phyloP scores from a whole-genome alignment of 1,139 yeast genomes.

The Suhomyces chickasaworum region DNA sequence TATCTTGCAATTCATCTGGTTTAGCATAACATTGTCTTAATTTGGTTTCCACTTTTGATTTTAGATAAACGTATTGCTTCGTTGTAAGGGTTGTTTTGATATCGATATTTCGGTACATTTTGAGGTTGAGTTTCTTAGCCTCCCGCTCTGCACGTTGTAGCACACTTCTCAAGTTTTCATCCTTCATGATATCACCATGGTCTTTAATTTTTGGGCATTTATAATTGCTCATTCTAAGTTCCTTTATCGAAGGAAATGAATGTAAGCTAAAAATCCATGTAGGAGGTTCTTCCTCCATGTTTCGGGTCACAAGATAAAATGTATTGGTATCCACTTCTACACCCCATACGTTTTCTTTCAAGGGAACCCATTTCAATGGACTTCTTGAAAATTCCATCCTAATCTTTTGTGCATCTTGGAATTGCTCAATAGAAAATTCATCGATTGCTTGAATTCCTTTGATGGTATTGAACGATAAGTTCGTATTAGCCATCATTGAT shows the following conservation, averaged over 20 bases:
- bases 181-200: background rate
- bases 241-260: background rate
- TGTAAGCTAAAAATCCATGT: background rate
- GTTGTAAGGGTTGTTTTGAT: conserved; percentile 7
- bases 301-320: background rate
- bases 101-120: background rate
- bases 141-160: background rate
- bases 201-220: background rate
- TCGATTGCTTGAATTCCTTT: background rate
- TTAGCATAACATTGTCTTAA: conserved; percentile 22
- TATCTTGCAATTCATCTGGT: conserved; percentile 18
- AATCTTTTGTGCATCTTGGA: background rate
- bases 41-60: conserved; percentile 18
- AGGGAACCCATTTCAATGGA: background rate
- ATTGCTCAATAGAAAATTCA: background rate
- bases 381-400: background rate
- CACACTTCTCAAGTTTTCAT: background rate
- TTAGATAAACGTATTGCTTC: conserved; percentile 22
- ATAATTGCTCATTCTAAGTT: background rate
- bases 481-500: background rate
- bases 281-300: background rate
- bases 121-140: background rate
- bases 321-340: background rate
- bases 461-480: background rate
- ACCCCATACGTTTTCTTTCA: background rate